Percentiles rank a stretch among this genome's conserved stretches.
Conservation (phyloP, 345 rosid species). For the Populus ilicifolia region DNA sequence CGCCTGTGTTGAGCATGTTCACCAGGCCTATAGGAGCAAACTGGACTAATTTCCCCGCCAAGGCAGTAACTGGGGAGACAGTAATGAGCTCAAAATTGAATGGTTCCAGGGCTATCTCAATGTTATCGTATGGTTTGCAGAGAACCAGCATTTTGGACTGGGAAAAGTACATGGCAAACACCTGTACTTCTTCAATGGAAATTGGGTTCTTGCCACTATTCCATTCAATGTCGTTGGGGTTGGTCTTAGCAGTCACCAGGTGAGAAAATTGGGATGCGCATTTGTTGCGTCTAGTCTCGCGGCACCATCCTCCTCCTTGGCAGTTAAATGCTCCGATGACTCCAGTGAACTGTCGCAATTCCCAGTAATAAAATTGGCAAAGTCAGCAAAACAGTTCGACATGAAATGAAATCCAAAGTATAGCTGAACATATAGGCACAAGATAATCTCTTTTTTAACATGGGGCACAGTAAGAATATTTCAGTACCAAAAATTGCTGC, state of each 20-base stretch:
- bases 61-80: conserved; percentile 55
- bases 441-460: no score
- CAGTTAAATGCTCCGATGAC: conserved; percentile 87
- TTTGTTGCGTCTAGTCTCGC: conserved; percentile 68
- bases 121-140: conserved; percentile 40
- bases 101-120: conserved; percentile 65
- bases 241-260: conserved; percentile 46
- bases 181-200: conserved; percentile 46
- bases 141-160: conserved; percentile 64
- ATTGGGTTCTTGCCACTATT: conserved; percentile 68
- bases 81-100: conserved; percentile 79
- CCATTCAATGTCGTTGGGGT: conserved; percentile 67
- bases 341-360: conserved; percentile 55
- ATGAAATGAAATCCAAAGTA: not conserved
- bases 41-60: conserved; percentile 38
- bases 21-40: conserved; percentile 84
- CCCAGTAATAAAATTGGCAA: not conserved
- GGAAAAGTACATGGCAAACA: conserved; percentile 68
- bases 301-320: conserved; percentile 98
- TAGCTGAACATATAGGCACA: not conserved
- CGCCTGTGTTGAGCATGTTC: conserved; percentile 89
- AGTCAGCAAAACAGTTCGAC: not conserved
- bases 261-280: conserved; percentile 60
- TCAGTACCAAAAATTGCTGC: not conserved
- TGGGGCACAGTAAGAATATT: no score